Conservation (phyloP, 164 flowering plant species). For the Euptelea pleiosperma region DNA sequence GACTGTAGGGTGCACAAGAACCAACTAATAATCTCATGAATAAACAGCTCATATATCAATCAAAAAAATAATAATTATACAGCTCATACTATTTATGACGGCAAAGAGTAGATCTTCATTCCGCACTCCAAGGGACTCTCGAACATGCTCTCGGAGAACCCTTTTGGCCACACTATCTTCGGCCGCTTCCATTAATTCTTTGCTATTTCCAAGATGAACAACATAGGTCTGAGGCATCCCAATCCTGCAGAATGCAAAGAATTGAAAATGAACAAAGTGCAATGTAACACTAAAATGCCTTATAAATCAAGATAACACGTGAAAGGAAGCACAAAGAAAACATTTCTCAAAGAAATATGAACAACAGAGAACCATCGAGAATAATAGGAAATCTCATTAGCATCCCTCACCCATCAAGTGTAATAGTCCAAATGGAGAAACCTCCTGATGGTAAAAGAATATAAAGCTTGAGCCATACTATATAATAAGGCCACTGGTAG, state of each 20-base stretch:
- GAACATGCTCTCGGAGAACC: conserved; percentile 82
- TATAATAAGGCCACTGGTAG: no score
- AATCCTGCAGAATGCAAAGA: conserved; percentile 48
- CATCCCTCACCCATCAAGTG: background rate
- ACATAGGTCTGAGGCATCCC: conserved; percentile 91
- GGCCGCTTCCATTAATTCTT: conserved; percentile 92
- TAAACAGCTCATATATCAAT: no score
- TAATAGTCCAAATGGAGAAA: background rate
- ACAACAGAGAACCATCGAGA: no score
- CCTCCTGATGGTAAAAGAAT: no score
- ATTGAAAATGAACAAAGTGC: background rate
- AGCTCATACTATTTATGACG: conserved; percentile 76
- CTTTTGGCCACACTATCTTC: conserved; percentile 85
- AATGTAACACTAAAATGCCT: background rate
- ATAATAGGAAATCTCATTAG: background rate
- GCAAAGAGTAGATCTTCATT: conserved; percentile 90
- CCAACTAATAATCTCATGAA: background rate
- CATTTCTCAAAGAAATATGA: background rate
- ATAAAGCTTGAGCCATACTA: no score
- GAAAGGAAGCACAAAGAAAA: no score
- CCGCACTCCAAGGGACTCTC: conserved; percentile 84
- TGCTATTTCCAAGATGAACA: conserved; percentile 98
- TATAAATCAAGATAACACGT: background rate
- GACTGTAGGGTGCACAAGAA: background rate
- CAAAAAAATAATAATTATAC: no score